These are phyloP conservation scores for Apophysomyces trapeziformis DNA, from an alignment of 371 early-diverging fungal genomes.

Conservation along the genomic window DNA sequence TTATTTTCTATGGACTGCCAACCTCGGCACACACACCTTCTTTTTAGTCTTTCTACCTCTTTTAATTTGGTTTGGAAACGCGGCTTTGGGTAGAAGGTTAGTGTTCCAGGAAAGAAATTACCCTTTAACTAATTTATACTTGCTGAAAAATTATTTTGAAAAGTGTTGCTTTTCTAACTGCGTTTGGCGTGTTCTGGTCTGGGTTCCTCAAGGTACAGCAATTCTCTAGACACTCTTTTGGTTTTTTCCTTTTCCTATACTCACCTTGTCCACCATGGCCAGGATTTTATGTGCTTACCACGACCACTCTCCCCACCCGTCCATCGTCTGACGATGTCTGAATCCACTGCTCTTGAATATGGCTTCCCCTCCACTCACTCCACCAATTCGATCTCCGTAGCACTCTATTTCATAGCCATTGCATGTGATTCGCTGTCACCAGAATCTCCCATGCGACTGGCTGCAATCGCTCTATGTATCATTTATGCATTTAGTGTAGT, in stretches of 20 bases:
- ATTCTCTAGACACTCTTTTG: not conserved
- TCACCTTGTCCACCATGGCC: not conserved
- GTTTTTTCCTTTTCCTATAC: too few relatives aligned
- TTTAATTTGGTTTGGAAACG: slow-evolving; percentile 74
- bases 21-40: slow-evolving; percentile 76
- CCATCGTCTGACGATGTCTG: slow-evolving; percentile 65
- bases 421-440: slow-evolving; percentile 42
- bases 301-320: slow-evolving; percentile 78
- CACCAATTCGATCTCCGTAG: slow-evolving; percentile 73
- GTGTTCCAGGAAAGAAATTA: not conserved
- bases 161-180: slow-evolving; percentile 54
- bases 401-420: slow-evolving; percentile 63
- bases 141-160: slow-evolving; percentile 11
- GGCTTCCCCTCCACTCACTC: slow-evolving; percentile 87
- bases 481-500: slow-evolving; percentile 72
- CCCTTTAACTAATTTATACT: not conserved
- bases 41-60: slow-evolving; percentile 74
- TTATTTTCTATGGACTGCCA: slow-evolving; percentile 66
- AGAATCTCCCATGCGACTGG: slow-evolving; percentile 45
- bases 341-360: slow-evolving; percentile 71
- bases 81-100: slow-evolving; percentile 61
- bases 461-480: slow-evolving; percentile 43
- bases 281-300: slow-evolving; percentile 81
- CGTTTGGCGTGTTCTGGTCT: slow-evolving; percentile 70
- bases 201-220: slow-evolving; percentile 67